These are phyloP conservation scores for Aspergillus bombycis DNA, from an alignment of 2,329 filamentous ascomycete genomes.

Conservation along the genomic window DNA sequence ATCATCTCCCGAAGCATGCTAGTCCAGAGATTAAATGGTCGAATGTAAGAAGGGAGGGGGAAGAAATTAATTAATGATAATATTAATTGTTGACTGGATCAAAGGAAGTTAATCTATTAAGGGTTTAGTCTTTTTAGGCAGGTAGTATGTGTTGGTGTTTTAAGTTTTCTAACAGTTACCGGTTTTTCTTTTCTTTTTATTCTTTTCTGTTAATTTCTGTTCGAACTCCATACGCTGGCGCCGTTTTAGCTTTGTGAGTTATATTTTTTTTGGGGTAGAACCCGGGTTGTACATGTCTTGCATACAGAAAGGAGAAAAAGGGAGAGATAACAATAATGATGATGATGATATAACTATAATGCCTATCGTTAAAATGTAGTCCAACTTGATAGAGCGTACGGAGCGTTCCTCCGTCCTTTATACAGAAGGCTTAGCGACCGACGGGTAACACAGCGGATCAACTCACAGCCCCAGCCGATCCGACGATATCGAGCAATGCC, in stretches of 20 bases:
- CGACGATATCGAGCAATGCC: conserved; percentile 18
- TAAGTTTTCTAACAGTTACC: not conserved
- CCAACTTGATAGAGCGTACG: conserved; percentile 5
- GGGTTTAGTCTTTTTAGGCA: not conserved
- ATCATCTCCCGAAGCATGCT: conserved; percentile 25
- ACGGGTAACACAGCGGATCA: conserved; percentile 5
- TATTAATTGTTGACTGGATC: not conserved
- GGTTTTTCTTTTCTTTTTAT: not conserved
- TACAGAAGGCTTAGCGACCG: not conserved
- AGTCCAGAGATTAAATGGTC: conserved; percentile 4
- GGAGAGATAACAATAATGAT: not conserved
- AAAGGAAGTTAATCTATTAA: not conserved
- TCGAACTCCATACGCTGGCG: not conserved
- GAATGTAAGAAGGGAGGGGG: not conserved
- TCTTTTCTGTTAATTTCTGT: not conserved
- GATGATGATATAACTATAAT: not conserved
- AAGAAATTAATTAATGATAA: not conserved
- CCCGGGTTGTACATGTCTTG: not conserved
- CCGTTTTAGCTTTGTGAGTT: not conserved
- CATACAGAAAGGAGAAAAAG: not conserved
- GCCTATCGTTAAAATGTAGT: not conserved
- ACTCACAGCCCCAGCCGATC: conserved; percentile 25
- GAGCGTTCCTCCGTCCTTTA: conserved; percentile 10
- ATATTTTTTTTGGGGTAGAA: not conserved
- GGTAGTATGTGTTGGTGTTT: not conserved